phyloP scores from a whole-genome alignment of 1,284 basidiomycete genomes.

The Lignosus rhinocerotis region DNA sequence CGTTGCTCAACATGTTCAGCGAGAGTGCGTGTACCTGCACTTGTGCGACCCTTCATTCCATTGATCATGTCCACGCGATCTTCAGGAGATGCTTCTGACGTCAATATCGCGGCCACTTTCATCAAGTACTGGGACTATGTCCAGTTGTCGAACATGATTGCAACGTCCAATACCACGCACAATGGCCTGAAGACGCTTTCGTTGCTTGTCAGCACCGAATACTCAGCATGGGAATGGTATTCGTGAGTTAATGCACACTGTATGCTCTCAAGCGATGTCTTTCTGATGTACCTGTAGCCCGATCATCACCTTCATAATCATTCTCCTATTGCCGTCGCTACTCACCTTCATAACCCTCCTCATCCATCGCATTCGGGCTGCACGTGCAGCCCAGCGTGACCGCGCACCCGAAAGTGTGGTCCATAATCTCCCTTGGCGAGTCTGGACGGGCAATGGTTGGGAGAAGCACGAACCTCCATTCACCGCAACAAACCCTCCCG shows the following conservation, averaged over 20 bases:
- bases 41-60: slow-evolving; percentile 9
- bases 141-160: slow-evolving; percentile 59
- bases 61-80: not conserved
- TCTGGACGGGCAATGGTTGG: slow-evolving; percentile 79
- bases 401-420: slow-evolving; percentile 81
- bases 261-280: slow-evolving; percentile 1
- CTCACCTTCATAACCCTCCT: slow-evolving; percentile 81
- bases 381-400: slow-evolving; percentile 75
- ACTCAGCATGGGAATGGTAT: slow-evolving; percentile 84
- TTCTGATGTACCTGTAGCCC: slow-evolving; percentile 47
- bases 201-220: slow-evolving; percentile 74
- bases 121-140: slow-evolving; percentile 73
- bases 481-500: slow-evolving; percentile 32
- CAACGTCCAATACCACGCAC: slow-evolving; percentile 73
- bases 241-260: slow-evolving; percentile 54
- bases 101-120: slow-evolving; percentile 71
- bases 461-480: slow-evolving; percentile 58
- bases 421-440: slow-evolving; percentile 71
- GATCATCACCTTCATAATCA: slow-evolving; percentile 77
- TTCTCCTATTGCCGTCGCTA: slow-evolving; percentile 78
- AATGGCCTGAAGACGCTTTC: slow-evolving; percentile 71
- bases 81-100: slow-evolving; percentile 72
- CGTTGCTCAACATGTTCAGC: slow-evolving; percentile 89
- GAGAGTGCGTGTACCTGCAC: slow-evolving; percentile 53
- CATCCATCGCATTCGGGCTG: slow-evolving; percentile 75